Evolutionary conservation across 2,329 filamentous ascomycete species (phyloP).

Genomic region (Fusarium falciforme): DNA sequence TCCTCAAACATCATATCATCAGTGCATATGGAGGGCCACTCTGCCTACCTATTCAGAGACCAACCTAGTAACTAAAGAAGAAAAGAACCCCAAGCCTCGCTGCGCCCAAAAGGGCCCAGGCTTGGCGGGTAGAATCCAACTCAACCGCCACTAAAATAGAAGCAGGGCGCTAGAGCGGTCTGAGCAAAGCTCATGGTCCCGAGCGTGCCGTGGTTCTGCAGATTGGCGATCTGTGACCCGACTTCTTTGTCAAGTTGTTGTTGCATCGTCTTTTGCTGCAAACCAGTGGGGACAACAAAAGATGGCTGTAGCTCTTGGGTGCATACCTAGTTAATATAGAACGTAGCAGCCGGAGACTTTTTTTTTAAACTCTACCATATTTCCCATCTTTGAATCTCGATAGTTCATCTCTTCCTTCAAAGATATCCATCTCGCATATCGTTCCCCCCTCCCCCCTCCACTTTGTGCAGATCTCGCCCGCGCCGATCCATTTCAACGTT

Average conservation of each 20-base stretch:
- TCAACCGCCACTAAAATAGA: neutral
- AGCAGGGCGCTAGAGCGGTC: neutral
- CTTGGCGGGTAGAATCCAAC: neutral
- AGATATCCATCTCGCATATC: neutral
- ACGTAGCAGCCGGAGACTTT: neutral
- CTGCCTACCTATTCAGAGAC: neutral
- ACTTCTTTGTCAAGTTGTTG: neutral
- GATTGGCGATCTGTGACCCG: neutral
- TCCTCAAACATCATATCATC: neutral
- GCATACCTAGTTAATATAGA: neutral
- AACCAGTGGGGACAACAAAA: neutral
- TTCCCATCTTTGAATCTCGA: neutral
- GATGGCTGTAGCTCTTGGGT: neutral
- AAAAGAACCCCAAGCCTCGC: neutral
- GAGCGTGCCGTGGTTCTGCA: neutral
- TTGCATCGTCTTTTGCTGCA: neutral
- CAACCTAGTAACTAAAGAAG: neutral
- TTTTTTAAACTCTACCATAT: neutral
- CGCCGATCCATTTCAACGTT: neutral
- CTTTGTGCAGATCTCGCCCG: neutral
- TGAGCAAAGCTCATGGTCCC: neutral
- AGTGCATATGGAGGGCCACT: neutral
- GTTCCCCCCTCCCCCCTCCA: neutral
- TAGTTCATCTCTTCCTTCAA: neutral
- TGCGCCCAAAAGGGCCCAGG: neutral